Evolutionary conservation across 2,329 filamentous ascomycete genomes (phyloP), one percentile per base, ranked within the genome.

Genomic region (Alternaria novae-zelandiae): DNA sequence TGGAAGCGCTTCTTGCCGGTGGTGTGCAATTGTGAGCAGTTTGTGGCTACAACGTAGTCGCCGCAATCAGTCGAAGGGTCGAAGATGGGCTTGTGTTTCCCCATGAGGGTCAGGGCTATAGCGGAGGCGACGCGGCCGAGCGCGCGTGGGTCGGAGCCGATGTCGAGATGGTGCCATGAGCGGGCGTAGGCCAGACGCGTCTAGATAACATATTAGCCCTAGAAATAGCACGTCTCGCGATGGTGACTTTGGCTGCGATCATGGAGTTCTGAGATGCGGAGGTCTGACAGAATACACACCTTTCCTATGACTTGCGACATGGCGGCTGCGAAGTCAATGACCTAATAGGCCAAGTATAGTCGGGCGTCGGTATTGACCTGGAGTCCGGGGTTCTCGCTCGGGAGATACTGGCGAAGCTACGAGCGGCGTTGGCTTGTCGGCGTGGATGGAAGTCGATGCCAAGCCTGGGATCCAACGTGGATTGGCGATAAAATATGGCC

Each of bases 81-180:
- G 84, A 90, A 99, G 81, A 96, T 97, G 21, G 96, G 96, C 84
- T 99, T 99, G 87, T 99, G 91, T 86, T 99, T 99, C 83, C 96
- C 96, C 94, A 98, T 97, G 56, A 97, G 89, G 64, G 93, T 86
- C 57, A 90, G 85, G 66, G 94, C 95, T 80, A 97, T 97, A 67
- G 91, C 89, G 57, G 91, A 93, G 65, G 95, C 95, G 55, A 97
- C 87, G 45, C 95, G 93, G 72, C 95, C 95, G 44, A 97, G 90
- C n/a, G 93, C 90, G 13, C 94, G 93, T 1, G 85, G 78, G 72
- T 87, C 80, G 82, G 90, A 70, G 85, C 86, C 76, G 83, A 92
- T 82, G 86, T 96, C 80, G 86, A 98, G 81, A 89, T 92, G 89
- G 83, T 99, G 96, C 96, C 96, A 99, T 84, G 91, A 89, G 75